Percentiles rank a stretch among this genome's conserved stretches.
phyloP scores from a whole-genome alignment of 306 rosid species.

The Dryas drummondii region DNA sequence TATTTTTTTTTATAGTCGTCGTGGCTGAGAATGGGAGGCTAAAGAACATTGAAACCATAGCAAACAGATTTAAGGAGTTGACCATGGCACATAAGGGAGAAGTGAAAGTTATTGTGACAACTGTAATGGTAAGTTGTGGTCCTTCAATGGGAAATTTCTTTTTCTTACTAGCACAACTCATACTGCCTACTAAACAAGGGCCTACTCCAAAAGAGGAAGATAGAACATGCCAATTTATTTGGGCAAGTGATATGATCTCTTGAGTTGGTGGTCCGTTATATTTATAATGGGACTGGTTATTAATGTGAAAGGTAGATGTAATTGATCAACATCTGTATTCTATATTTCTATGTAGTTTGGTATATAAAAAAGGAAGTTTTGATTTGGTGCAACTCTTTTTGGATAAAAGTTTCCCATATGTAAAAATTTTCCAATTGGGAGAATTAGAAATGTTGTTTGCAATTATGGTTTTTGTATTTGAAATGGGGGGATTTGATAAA shows the following conservation, averaged over 20 bases:
- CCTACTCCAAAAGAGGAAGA: background rate
- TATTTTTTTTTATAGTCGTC: slow-evolving; percentile 45
- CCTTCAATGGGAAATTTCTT: background rate
- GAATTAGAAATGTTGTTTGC: background rate
- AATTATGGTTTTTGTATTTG: background rate
- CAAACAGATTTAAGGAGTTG: slow-evolving; percentile 71
- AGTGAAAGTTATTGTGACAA: slow-evolving; percentile 79
- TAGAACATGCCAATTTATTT: background rate
- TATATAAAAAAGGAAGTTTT: no score
- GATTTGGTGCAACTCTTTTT: slow-evolving; percentile 1
- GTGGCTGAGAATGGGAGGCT: slow-evolving; percentile 83
- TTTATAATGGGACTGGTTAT: background rate
- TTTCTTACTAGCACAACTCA: background rate
- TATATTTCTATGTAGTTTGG: background rate
- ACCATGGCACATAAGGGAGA: slow-evolving; percentile 92
- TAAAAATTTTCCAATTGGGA: background rate
- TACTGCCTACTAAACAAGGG: background rate
- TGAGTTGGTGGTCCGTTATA: background rate
- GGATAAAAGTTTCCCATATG: background rate
- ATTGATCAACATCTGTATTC: background rate
- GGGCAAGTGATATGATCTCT: background rate
- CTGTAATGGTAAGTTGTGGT: slow-evolving; percentile 71
- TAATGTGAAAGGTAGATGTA: background rate
- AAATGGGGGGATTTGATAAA: background rate
- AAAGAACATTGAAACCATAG: slow-evolving; percentile 56